Conservation (phyloP, 2,329 filamentous ascomycete species). For the Sporothrix variecibatus region DNA sequence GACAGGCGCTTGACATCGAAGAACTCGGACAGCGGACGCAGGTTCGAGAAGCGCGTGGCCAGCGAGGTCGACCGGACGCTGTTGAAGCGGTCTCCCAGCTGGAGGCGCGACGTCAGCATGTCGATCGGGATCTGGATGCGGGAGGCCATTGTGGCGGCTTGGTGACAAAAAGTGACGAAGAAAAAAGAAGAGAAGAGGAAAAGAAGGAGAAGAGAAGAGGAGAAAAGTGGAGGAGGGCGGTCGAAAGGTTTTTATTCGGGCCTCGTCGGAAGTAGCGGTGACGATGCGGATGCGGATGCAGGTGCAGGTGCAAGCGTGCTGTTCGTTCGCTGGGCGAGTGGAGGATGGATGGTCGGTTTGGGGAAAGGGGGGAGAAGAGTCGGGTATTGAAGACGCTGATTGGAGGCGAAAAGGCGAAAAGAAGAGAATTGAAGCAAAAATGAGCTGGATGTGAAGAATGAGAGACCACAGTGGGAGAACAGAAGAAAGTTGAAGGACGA, state of each 20-base stretch:
- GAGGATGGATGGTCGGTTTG: conserved; percentile 1
- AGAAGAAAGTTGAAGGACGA: background rate
- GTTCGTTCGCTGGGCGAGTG: conserved; percentile 14
- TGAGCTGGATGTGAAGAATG: background rate
- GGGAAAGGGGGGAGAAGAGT: background rate
- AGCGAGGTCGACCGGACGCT: conserved; percentile 78
- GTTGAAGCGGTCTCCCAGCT: conserved; percentile 81
- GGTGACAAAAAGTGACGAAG: background rate
- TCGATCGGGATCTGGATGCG: conserved; percentile 92
- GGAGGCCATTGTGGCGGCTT: conserved; percentile 58
- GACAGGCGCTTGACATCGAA: conserved; percentile 93
- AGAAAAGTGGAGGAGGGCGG: conserved; percentile 1
- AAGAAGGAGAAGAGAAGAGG: background rate
- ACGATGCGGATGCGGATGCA: conserved; percentile 24
- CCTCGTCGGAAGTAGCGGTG: conserved; percentile 26
- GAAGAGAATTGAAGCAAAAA: background rate
- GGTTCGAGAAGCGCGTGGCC: conserved; percentile 82
- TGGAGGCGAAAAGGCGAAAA: background rate
- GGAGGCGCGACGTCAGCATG: conserved; percentile 85
- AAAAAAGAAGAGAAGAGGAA: background rate
- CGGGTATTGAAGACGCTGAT: conserved; percentile 5
- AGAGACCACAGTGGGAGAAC: background rate
- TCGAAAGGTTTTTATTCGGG: conserved; percentile 14
- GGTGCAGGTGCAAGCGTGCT: conserved; percentile 20
- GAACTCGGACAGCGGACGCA: conserved; percentile 90